These are phyloP conservation scores for Filosporella fistucella DNA, from an alignment of 495 filamentous ascomycete genomes.

Conservation along the genomic window DNA sequence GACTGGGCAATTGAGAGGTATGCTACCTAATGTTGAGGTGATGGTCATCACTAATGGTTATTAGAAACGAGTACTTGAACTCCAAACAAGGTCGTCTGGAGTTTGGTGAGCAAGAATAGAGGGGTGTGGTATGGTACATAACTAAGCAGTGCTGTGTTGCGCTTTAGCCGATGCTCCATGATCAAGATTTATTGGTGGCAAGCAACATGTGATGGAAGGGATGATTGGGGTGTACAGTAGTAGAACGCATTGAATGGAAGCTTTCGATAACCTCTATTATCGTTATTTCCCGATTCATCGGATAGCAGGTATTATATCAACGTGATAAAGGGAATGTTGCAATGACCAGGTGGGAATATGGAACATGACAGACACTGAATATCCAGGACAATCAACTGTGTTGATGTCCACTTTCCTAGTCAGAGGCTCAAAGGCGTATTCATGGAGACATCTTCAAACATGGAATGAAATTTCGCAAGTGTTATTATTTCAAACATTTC, in stretches of 20 bases:
- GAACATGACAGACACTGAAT: too few relatives aligned
- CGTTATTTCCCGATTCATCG: too few relatives aligned
- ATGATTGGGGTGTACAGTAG: constrained; percentile 22
- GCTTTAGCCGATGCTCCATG: constrained; percentile 20
- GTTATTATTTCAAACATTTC: too few relatives aligned
- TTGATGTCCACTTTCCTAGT: too few relatives aligned
- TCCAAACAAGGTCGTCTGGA: constrained; percentile 54
- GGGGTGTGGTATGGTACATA: constrained; percentile 13
- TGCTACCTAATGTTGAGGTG: constrained; percentile 9
- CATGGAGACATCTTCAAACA: too few relatives aligned
- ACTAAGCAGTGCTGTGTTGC: constrained; percentile 24
- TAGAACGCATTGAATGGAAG: constrained; percentile 7
- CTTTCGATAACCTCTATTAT: too few relatives aligned
- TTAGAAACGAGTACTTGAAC: constrained; percentile 74
- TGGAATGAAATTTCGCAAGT: too few relatives aligned
- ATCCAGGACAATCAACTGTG: too few relatives aligned
- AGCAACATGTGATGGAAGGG: constrained; percentile 4
- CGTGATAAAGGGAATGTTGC: too few relatives aligned
- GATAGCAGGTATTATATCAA: too few relatives aligned
- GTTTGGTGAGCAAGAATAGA: constrained; percentile 20
- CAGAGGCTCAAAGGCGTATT: too few relatives aligned
- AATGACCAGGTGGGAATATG: too few relatives aligned
- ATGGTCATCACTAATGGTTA: not conserved
- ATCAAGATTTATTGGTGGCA: constrained; percentile 8
- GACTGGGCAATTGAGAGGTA: constrained; percentile 76